Percentiles rank a stretch among this genome's conserved stretches.
Evolutionary conservation across 208 protist species (phyloP).

Genomic region (Acanthamoeba royreba): DNA sequence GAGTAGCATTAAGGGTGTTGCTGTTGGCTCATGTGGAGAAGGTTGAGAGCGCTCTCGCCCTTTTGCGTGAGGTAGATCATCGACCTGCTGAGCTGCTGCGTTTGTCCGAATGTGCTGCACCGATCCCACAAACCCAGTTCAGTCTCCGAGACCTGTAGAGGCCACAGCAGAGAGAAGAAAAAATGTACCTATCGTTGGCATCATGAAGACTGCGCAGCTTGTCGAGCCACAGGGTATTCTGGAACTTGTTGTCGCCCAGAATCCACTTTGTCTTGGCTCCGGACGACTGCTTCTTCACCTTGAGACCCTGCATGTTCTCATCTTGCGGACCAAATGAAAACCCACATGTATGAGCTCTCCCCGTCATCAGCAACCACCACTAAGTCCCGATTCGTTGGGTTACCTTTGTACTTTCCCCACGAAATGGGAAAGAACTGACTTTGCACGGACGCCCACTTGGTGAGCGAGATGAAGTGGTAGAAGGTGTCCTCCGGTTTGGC

Average conservation of each 20-base stretch:
- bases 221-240: not conserved
- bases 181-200: not conserved
- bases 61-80: not conserved
- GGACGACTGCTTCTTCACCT: not conserved
- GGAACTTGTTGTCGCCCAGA: not conserved
- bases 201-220: not conserved
- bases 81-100: not conserved
- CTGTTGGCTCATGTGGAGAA: not conserved
- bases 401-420: not conserved
- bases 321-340: not conserved
- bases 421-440: not conserved
- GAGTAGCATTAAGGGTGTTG: too few relatives aligned
- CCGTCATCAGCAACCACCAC: not conserved
- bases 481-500: not conserved
- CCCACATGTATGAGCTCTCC: not conserved
- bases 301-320: not conserved
- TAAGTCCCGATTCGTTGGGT: not conserved
- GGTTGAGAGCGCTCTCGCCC: not conserved
- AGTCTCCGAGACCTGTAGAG: too few relatives aligned
- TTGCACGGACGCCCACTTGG: not conserved
- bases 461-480: not conserved
- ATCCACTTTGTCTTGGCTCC: not conserved
- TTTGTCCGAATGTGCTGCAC: not conserved
- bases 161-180: too few relatives aligned
- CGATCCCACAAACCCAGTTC: not conserved